A percentile compares a stretch with the other conserved stretches of the same genome.
Conservation (phyloP, 352 stramenopile genomes). For the Plasmopara muralis region DNA sequence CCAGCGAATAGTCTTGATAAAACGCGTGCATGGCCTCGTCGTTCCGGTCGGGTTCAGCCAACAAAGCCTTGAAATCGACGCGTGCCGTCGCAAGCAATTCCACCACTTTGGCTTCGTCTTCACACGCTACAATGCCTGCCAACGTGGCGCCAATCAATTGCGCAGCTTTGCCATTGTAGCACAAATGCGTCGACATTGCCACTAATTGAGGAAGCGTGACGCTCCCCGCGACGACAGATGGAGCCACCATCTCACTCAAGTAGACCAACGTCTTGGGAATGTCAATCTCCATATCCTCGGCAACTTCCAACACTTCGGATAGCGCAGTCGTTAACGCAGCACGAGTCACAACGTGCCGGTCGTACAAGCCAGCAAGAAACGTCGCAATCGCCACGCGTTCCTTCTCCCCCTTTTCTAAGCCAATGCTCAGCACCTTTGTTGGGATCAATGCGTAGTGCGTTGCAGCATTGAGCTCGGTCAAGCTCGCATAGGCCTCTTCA, state of each 20-base stretch:
- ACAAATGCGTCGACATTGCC: slow-evolving; percentile 38
- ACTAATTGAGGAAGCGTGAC: slow-evolving; percentile 40
- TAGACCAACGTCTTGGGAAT: slow-evolving; percentile 69
- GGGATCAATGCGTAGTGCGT: slow-evolving; percentile 45
- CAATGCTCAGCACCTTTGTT: slow-evolving; percentile 52
- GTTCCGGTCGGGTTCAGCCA: slow-evolving; percentile 36
- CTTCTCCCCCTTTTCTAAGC: slow-evolving; percentile 61
- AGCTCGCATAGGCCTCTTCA: slow-evolving; percentile 56
- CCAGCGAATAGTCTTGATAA: slow-evolving; percentile 36
- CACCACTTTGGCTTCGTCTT: slow-evolving; percentile 39
- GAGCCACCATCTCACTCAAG: slow-evolving; percentile 64
- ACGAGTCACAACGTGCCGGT: slow-evolving; percentile 39
- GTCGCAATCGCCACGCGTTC: slow-evolving; percentile 47
- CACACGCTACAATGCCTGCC: slow-evolving; percentile 20
- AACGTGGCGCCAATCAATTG: slow-evolving; percentile 54
- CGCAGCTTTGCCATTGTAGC: slow-evolving; percentile 54
- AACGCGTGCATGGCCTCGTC: slow-evolving; percentile 30
- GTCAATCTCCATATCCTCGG: slow-evolving; percentile 79
- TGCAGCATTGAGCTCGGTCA: slow-evolving; percentile 50
- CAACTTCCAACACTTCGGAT: slow-evolving; percentile 60
- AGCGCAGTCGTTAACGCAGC: slow-evolving; percentile 35
- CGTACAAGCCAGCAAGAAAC: slow-evolving; percentile 49
- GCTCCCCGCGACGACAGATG: slow-evolving; percentile 37
- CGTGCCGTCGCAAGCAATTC: slow-evolving; percentile 26
- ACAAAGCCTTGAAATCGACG: slow-evolving; percentile 36